Base-by-base conservation (phyloP, 148 eudicot genomes). In the Fagopyrum tataricum region DNA sequence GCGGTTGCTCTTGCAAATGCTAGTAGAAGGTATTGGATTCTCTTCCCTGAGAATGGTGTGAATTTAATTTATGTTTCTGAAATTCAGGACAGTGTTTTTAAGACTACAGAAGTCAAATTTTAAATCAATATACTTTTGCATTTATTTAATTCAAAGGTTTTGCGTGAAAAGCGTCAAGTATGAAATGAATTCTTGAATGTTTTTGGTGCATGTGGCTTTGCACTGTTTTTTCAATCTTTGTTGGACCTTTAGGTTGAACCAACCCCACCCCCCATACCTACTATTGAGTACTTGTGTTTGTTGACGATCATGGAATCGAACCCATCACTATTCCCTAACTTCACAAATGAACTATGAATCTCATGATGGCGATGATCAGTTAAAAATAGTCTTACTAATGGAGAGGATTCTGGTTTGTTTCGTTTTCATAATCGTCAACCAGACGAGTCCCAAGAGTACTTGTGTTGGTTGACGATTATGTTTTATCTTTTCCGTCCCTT, bases 1-100 rank as follows among this genome's bases (percentile, higher is more conserved):
- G 18, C 12, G 24, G 61, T 31, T 64, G 69, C 44, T 37, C 69
- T 64, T 37, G 42, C 69, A 64, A 64, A 64, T 64, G 18, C 69
- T 37, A 23, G 39, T 59, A 31, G 66, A 59, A 59, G 66, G 10
- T 24, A 24, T 56, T 20, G 37, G 37, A 31, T 31, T 31, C 37
- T 31, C 37, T 31, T 31, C 37, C 37, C 37, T 31, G 37, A 31
- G 49, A 61, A 8, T 58, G 64, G 14, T 56, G 26, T 31, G 49
- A 46, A 46, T 46, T 46, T 13, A 10, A 46, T 46, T 46, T 61
- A 61, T 59, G 67, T 24, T 24, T 31, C 67, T 31, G 41, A 61
- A 31, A 62, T 59, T 13, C 37, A 64, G 20, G 44, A 39, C 69
- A 56, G 7, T 5, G 62, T 56, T 24, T 55, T 56, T 7, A 18